Evolutionary conservation across 495 filamentous ascomycete species (phyloP).

Genomic region (Aspergillus bertholletiae): DNA sequence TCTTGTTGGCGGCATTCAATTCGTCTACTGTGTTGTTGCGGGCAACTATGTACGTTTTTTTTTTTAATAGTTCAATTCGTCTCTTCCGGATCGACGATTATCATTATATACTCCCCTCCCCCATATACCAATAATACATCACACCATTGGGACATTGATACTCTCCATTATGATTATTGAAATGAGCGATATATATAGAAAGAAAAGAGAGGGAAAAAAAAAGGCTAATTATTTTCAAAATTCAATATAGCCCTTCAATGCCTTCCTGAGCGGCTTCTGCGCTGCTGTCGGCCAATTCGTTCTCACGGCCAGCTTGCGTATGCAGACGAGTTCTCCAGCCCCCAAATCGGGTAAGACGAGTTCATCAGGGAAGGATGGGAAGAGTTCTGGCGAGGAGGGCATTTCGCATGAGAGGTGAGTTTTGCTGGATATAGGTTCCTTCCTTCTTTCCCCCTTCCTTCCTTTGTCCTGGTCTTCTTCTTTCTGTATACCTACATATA

Average conservation of each 20-base stretch:
- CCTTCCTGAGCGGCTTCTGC: conserved; percentile 91
- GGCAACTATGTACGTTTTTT: conserved; percentile 91
- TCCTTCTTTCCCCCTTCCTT: too few species aligned
- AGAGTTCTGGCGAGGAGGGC: conserved; percentile 22
- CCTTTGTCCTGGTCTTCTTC: too few species aligned
- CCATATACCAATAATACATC: too few species aligned
- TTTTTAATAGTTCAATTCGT: too few species aligned
- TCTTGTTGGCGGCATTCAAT: conserved; percentile 82
- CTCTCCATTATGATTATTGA: too few species aligned
- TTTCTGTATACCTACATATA: conserved; percentile 1
- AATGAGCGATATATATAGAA: too few species aligned
- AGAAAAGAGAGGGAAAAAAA: too few species aligned
- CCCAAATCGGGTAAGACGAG: conserved; percentile 1
- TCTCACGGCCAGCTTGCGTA: conserved; percentile 82
- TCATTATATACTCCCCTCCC: too few species aligned
- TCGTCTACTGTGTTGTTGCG: conserved; percentile 85
- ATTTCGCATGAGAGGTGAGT: conserved; percentile 50
- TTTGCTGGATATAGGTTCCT: too few species aligned
- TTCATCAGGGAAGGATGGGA: conserved; percentile 27
- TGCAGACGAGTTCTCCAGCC: conserved; percentile 78
- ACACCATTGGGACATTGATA: too few species aligned
- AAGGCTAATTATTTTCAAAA: neutral
- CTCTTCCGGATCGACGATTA: too few species aligned
- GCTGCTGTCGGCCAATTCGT: conserved; percentile 98
- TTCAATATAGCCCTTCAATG: conserved; percentile 81